Percentiles rank a stretch among this genome's conserved stretches.
phyloP scores from a whole-genome alignment of 768 basidiomycete genomes.

The Boletus barrowsii region DNA sequence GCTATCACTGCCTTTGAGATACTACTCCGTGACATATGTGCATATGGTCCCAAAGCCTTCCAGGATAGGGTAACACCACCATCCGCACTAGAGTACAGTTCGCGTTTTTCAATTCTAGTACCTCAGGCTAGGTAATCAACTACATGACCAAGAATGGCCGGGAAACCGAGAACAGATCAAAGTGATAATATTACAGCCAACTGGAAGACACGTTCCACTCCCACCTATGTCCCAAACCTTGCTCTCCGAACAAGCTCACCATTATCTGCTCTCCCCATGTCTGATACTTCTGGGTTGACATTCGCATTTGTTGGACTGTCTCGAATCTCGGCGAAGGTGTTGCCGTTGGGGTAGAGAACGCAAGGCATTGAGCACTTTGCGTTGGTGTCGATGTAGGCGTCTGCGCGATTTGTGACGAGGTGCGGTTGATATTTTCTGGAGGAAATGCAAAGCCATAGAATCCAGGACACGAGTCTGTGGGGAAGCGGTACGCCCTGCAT shows the following conservation, averaged over 20 bases:
- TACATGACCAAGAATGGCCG: too few relatives aligned
- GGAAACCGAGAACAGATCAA: too few relatives aligned
- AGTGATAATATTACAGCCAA: background rate
- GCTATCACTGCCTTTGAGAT: too few relatives aligned
- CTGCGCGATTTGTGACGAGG: constrained; percentile 18
- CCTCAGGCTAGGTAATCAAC: too few relatives aligned
- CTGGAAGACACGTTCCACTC: constrained; percentile 13
- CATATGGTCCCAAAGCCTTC: too few relatives aligned
- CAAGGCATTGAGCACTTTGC: constrained; percentile 13
- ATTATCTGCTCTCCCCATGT: constrained; percentile 12
- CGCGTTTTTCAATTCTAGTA: too few relatives aligned
- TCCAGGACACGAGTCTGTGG: constrained; percentile 25
- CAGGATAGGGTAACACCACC: too few relatives aligned
- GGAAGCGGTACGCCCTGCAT: constrained; percentile 28
- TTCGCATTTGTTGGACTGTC: constrained; percentile 12
- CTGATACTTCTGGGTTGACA: constrained; percentile 11
- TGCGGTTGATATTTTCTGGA: constrained; percentile 21
- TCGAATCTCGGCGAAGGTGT: constrained; percentile 15
- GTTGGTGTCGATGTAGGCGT: constrained; percentile 18
- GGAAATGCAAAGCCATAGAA: constrained; percentile 29
- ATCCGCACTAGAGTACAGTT: too few relatives aligned
- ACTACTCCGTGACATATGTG: too few relatives aligned
- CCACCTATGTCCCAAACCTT: background rate
- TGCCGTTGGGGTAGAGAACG: constrained; percentile 8
- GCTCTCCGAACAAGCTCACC: constrained; percentile 8